Evolutionary conservation across 2,329 filamentous ascomycete genomes (phyloP).

Genomic region (Paracoccidioides brasiliensis): DNA sequence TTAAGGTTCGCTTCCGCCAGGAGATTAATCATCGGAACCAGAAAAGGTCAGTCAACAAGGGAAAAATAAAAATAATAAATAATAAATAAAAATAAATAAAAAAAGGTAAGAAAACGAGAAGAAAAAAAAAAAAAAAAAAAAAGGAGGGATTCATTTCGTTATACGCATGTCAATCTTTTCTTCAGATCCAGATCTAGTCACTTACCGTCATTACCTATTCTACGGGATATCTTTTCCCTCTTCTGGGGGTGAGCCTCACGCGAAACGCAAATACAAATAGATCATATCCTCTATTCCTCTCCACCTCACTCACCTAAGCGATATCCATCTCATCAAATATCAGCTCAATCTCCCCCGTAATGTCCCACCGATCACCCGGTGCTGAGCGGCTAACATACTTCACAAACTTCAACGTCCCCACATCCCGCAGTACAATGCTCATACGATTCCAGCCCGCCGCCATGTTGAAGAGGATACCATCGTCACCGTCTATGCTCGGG

Average conservation of each 20-base stretch:
- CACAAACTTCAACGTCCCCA: constrained; percentile 77
- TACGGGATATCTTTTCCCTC: not conserved
- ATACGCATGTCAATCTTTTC: not conserved
- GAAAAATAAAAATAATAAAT: too few species aligned
- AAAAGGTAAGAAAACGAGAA: not conserved
- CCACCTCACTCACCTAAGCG: constrained; percentile 20
- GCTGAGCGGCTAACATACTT: constrained; percentile 84
- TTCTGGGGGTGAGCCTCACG: not conserved
- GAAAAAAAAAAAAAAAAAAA: not conserved
- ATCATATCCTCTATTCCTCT: constrained; percentile 8
- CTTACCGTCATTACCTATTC: not conserved
- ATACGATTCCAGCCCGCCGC: constrained; percentile 76
- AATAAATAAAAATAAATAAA: not conserved
- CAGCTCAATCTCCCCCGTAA: constrained; percentile 67
- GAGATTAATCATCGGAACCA: too few species aligned
- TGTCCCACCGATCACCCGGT: constrained; percentile 83
- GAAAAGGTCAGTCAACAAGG: not conserved
- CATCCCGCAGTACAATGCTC: constrained; percentile 78
- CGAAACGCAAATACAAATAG: not conserved
- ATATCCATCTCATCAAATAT: constrained; percentile 42
- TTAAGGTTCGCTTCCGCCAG: too few species aligned
- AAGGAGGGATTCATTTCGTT: not conserved
- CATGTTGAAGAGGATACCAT: constrained; percentile 56
- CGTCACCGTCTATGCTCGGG: constrained; percentile 46
- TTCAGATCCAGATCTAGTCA: not conserved